phyloP scores from a whole-genome alignment of 2,329 filamentous ascomycete genomes.

The Colletotrichum ledebouriae region DNA sequence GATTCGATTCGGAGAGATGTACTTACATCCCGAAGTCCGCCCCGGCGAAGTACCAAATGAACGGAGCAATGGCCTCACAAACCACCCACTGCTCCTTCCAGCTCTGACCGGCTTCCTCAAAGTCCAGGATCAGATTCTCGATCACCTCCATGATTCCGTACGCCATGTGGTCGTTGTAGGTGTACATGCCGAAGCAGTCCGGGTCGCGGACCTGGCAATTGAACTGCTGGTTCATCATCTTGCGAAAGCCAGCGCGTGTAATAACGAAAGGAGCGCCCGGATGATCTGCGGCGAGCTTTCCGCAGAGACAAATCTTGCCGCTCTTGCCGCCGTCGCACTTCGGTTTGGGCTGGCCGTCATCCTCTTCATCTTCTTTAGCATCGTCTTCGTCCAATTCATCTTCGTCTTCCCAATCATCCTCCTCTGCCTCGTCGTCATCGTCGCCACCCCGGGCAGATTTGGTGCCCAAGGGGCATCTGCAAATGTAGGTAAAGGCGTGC shows the following conservation, averaged over 20 bases:
- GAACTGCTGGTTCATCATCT: constrained; percentile 30
- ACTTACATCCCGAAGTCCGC: constrained; percentile 27
- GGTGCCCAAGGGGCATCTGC: constrained; percentile 46
- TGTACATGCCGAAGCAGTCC: constrained; percentile 58
- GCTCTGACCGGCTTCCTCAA: constrained; percentile 50
- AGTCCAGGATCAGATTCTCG: constrained; percentile 58
- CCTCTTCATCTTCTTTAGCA: constrained; percentile 38
- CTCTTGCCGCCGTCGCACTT: constrained; percentile 45
- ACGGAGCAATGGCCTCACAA: constrained; percentile 54
- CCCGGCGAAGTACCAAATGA: constrained; percentile 45
- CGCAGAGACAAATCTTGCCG: constrained; percentile 38
- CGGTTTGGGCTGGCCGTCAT: constrained; percentile 22
- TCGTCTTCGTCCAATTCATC: constrained; percentile 40
- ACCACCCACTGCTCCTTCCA: constrained; percentile 57
- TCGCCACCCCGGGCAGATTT: constrained; percentile 14
- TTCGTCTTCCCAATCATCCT: constrained; percentile 41
- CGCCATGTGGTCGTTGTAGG: constrained; percentile 56
- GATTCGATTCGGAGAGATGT: not conserved
- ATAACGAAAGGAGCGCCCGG: constrained; percentile 38
- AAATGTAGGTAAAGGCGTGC: constrained; percentile 48
- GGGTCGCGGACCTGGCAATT: constrained; percentile 45
- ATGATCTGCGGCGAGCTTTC: constrained; percentile 43
- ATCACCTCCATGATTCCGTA: constrained; percentile 58
- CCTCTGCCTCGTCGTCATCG: constrained; percentile 42
- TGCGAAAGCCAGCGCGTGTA: constrained; percentile 34